Base-by-base conservation (phyloP, 2,329 filamentous ascomycete species). In the Lasiodiplodia gonubiensis region DNA sequence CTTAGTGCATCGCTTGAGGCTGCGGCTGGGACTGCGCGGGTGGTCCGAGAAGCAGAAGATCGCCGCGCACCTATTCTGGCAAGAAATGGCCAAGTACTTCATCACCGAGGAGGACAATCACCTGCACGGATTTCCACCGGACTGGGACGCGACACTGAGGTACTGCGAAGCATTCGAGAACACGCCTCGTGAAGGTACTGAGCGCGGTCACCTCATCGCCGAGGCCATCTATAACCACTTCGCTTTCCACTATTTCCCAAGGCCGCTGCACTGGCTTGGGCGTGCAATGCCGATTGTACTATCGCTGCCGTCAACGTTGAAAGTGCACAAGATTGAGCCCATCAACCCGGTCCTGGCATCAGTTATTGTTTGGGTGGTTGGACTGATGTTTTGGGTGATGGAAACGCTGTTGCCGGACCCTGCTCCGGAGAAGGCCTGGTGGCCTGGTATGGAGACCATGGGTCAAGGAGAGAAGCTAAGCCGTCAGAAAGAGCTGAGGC, bases 391-490 rank as follows among this genome's bases (percentile, higher is more conserved):
- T 16, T 57, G 35, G 54, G 4, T 42, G 2, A 10, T 57, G 54
- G 54, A 57, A 35, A 57, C 11, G 6, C 7, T 39, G 10, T 35
- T 57, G 33, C 54, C 54, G 14, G 54, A 57, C 42, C 54, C 54
- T n/a, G 21, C n/a, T n/a, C 54, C 54, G 21, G 54, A 57, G n/a
- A 39, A 30, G 54, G 54, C 54, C 12, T 57, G 54, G 54, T 57
- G 54, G 54, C 35, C 54, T 21, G 33, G 10, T 2, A 57, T 57
- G 54, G 54, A 57, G 54, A 39, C 1, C 10, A 57, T 57, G 54
- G 21, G 7, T 5, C 5, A 25, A 21, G 54, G 25, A 21, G 54
- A 42, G 11, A 27, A 18, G 35, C 8, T 6, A 4, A 35, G 42
- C 4, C 35, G 54, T 4, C 11, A 42, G 54, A 25, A 42, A 21